Evolutionary conservation across 768 basidiomycete species (phyloP).

Genomic region (Auricularia sp.): DNA sequence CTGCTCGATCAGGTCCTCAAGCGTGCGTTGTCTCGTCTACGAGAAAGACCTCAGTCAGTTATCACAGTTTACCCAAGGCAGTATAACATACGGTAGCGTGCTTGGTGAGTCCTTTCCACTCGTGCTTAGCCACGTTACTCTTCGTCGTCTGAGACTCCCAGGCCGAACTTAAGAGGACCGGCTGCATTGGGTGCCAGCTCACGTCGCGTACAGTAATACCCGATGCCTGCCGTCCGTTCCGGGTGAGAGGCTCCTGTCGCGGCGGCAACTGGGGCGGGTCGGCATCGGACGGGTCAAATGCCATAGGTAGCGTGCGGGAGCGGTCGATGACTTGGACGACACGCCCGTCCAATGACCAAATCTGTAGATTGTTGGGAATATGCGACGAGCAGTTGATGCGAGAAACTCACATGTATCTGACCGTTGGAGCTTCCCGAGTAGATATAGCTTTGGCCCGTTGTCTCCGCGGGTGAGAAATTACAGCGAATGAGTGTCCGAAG

Average conservation of each 20-base stretch:
- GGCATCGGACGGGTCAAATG: conserved; percentile 59
- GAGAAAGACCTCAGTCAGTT: neutral
- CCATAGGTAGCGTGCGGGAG: conserved; percentile 56
- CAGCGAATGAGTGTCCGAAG: conserved; percentile 89
- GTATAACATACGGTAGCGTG: neutral
- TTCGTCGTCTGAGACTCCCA: conserved; percentile 58
- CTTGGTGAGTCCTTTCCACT: conserved; percentile 90
- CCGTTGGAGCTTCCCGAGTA: conserved; percentile 91
- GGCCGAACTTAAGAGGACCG: conserved; percentile 82
- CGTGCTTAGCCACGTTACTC: conserved; percentile 81
- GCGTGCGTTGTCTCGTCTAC: neutral
- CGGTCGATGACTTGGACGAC: conserved; percentile 80
- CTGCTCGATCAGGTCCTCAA: neutral
- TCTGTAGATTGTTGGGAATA: conserved; percentile 33
- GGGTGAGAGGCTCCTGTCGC: conserved; percentile 5
- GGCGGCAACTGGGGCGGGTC: conserved; percentile 25
- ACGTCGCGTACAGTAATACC: conserved; percentile 79
- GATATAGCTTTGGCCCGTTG: conserved; percentile 86
- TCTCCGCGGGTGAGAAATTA: conserved; percentile 88
- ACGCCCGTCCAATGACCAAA: conserved; percentile 90
- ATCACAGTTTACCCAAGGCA: neutral
- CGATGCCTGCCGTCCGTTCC: conserved; percentile 19
- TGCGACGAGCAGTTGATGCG: neutral
- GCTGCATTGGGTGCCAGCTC: conserved; percentile 90
- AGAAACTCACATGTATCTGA: conserved; percentile 56